Evolutionary conservation across 2,329 filamentous ascomycete genomes (phyloP).

Genomic region (Metarhizium brunneum): DNA sequence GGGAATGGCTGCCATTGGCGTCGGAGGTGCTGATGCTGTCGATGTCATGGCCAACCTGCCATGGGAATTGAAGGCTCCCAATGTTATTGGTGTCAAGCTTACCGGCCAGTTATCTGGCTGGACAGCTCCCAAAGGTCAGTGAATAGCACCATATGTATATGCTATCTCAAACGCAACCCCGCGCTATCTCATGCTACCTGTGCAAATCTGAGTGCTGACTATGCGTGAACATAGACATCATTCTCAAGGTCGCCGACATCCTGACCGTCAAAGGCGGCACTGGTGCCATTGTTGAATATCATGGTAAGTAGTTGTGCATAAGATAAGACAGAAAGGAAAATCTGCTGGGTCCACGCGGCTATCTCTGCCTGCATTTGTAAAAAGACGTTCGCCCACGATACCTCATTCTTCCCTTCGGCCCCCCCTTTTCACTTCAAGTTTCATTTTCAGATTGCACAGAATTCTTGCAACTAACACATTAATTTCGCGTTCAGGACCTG

Average conservation of each 20-base stretch:
- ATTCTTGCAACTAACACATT: neutral
- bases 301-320: conserved; percentile 27
- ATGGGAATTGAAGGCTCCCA: conserved; percentile 97
- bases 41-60: conserved; percentile 97
- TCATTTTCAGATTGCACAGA: neutral
- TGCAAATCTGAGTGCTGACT: neutral
- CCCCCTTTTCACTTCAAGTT: neutral
- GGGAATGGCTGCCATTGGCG: conserved; percentile 89
- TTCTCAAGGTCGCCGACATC: conserved; percentile 93
- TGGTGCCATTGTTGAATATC: conserved; percentile 78
- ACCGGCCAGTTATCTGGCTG: conserved; percentile 85
- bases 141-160: neutral
- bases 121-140: conserved; percentile 78
- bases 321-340: neutral
- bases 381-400: too few relatives aligned
- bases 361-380: neutral
- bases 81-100: conserved; percentile 92
- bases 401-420: neutral
- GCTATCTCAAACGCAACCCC: neutral
- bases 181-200: neutral
- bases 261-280: conserved; percentile 97
- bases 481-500: conserved; percentile 25
- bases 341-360: neutral
- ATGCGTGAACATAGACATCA: conserved; percentile 59
- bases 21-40: conserved; percentile 95